Conservation (phyloP, 495 filamentous ascomycete species). For the Aspergillus cavernicola region DNA sequence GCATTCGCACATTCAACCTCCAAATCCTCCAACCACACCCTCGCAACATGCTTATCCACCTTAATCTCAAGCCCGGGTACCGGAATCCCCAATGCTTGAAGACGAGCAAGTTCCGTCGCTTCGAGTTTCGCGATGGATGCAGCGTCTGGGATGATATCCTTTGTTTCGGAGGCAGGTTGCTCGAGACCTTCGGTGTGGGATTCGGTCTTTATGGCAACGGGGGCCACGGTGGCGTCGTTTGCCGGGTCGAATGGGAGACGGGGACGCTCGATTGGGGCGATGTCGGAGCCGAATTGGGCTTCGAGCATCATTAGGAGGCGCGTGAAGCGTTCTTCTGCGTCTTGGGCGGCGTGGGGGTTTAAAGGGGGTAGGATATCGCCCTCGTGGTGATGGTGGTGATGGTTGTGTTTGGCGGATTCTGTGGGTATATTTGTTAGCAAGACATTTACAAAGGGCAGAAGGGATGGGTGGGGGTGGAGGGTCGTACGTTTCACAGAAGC, state of each 20-base stretch:
- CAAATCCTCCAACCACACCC: constrained; percentile 85
- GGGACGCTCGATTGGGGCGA: constrained; percentile 68
- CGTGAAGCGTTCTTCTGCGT: constrained; percentile 69
- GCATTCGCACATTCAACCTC: constrained; percentile 80
- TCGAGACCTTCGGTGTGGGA: constrained; percentile 20
- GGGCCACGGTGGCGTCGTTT: constrained; percentile 30
- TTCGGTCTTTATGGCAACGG: constrained; percentile 25
- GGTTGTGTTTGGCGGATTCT: constrained; percentile 55
- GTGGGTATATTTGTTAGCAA: constrained; percentile 15
- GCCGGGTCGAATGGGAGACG: constrained; percentile 42
- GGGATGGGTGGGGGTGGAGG: neutral
- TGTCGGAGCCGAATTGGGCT: constrained; percentile 83
- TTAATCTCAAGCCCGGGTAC: constrained; percentile 84
- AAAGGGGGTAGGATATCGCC: constrained; percentile 28
- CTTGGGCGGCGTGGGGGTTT: constrained; percentile 69
- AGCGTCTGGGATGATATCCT: constrained; percentile 34
- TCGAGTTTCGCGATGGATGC: constrained; percentile 52
- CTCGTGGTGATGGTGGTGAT: constrained; percentile 60
- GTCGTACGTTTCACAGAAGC: constrained; percentile 86
- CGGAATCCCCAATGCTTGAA: constrained; percentile 78
- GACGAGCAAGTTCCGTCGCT: constrained; percentile 57
- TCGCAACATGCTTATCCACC: constrained; percentile 83
- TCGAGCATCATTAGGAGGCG: constrained; percentile 95
- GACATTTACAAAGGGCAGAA: neutral
- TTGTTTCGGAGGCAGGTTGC: constrained; percentile 10